Conservation (phyloP, 2,329 filamentous ascomycete genomes). For the Magnaporthales sp. region DNA sequence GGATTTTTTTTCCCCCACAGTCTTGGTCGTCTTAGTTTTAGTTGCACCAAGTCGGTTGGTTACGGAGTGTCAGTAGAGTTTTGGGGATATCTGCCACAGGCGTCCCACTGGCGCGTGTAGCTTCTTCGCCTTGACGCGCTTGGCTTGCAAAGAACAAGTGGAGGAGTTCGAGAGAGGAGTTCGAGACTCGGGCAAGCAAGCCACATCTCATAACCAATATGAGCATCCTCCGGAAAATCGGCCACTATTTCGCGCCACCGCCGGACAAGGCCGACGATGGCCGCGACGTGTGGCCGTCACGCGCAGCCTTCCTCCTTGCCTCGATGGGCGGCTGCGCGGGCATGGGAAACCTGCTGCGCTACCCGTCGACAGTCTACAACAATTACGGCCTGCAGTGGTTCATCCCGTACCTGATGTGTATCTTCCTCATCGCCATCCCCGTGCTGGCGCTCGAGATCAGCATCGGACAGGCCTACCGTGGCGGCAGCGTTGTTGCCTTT, state of each 20-base stretch:
- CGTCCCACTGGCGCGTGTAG: too few relatives aligned
- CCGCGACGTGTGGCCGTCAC: conserved; percentile 45
- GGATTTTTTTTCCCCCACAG: too few relatives aligned
- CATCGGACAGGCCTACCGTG: conserved; percentile 58
- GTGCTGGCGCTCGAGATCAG: conserved; percentile 51
- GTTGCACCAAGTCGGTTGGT: too few relatives aligned
- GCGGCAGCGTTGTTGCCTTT: conserved; percentile 44
- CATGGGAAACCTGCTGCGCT: conserved; percentile 48
- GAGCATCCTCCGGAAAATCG: conserved; percentile 20
- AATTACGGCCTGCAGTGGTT: conserved; percentile 54
- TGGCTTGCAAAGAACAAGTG: too few relatives aligned
- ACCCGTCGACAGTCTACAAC: conserved; percentile 51
- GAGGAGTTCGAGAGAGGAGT: too few relatives aligned
- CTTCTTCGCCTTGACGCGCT: too few relatives aligned
- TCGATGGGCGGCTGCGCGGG: conserved; percentile 51
- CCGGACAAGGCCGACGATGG: conserved; percentile 28
- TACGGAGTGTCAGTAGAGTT: too few relatives aligned
- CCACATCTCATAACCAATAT: neutral
- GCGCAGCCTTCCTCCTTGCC: conserved; percentile 45
- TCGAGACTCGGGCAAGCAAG: too few relatives aligned
- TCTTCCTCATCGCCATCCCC: conserved; percentile 47
- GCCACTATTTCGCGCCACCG: conserved; percentile 24
- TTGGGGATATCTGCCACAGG: too few relatives aligned
- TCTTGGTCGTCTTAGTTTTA: too few relatives aligned
- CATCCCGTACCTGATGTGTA: conserved; percentile 45